Conservation (phyloP, 2,329 filamentous ascomycete genomes). For the Zymoseptoria passerinii region DNA sequence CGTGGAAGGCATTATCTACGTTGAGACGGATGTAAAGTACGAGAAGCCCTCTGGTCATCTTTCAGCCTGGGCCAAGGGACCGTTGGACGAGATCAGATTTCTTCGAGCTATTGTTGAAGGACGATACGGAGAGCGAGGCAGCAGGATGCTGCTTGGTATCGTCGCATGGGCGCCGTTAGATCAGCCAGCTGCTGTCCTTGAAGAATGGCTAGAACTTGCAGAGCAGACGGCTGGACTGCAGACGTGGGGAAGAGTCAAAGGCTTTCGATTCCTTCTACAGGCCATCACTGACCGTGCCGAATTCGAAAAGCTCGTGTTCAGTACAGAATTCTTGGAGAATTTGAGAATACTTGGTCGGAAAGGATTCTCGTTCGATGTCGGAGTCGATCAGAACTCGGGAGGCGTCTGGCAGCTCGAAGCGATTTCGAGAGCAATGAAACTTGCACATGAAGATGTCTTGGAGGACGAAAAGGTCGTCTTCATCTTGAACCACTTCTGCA, state of each 20-base stretch:
- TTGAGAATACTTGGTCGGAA: slow-evolving; percentile 51
- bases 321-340: slow-evolving; percentile 37
- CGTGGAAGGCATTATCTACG: slow-evolving; percentile 62
- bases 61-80: slow-evolving; percentile 54
- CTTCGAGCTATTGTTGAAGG: slow-evolving; percentile 59
- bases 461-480: slow-evolving; percentile 56
- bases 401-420: slow-evolving; percentile 53
- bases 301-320: slow-evolving; percentile 30
- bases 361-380: slow-evolving; percentile 68
- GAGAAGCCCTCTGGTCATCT: slow-evolving; percentile 19
- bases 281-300: slow-evolving; percentile 30
- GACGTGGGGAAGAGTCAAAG: slow-evolving; percentile 61
- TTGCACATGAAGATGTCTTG: slow-evolving; percentile 52
- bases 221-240: slow-evolving; percentile 51
- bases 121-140: slow-evolving; percentile 35
- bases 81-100: slow-evolving; percentile 64
- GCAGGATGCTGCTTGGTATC: slow-evolving; percentile 55
- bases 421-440: slow-evolving; percentile 30
- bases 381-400: slow-evolving; percentile 69
- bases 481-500: slow-evolving; percentile 80
- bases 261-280: slow-evolving; percentile 77
- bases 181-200: slow-evolving; percentile 51
- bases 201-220: slow-evolving; percentile 56
- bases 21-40: slow-evolving; percentile 67
- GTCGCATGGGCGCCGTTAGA: slow-evolving; percentile 83